Percentiles rank a stretch among this genome's conserved stretches.
Conservation (phyloP, 495 filamentous ascomycete species). For the Arthonia radiata region DNA sequence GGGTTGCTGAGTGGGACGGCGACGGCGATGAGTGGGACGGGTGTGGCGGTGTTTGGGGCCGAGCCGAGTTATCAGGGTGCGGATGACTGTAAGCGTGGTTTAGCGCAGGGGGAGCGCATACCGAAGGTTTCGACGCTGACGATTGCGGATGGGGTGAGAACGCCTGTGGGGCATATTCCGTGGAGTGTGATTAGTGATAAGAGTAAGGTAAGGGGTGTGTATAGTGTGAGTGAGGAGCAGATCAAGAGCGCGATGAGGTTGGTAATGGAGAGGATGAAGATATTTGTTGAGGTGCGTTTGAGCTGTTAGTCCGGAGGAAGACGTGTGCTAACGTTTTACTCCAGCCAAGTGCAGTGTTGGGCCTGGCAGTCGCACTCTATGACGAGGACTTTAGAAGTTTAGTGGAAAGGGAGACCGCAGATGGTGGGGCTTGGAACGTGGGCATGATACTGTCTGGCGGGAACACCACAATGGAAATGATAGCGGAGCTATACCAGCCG, state of each 20-base stretch:
- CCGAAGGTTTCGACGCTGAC: conserved; percentile 46
- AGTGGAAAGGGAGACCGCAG: conserved; percentile 45
- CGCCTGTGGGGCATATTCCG: conserved; percentile 51
- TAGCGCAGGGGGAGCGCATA: conserved; percentile 35
- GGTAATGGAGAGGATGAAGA: conserved; percentile 74
- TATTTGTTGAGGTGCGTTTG: conserved; percentile 83
- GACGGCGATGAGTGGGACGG: conserved; percentile 41
- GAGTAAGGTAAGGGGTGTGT: conserved; percentile 47
- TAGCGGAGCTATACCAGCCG: conserved; percentile 36
- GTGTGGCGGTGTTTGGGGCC: conserved; percentile 66
- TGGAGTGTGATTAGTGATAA: conserved; percentile 61
- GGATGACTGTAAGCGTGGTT: conserved; percentile 52
- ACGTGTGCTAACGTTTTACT: too few species aligned
- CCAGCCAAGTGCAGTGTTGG: conserved; percentile 70
- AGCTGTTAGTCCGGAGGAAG: too few species aligned
- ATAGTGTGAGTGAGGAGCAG: conserved; percentile 55
- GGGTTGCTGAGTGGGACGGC: conserved; percentile 71
- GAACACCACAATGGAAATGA: conserved; percentile 63
- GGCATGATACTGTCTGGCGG: conserved; percentile 74
- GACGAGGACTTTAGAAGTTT: conserved; percentile 56
- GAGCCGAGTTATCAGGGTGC: conserved; percentile 69
- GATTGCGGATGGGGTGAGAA: conserved; percentile 75
- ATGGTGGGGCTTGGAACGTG: conserved; percentile 64
- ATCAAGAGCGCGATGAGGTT: conserved; percentile 55
- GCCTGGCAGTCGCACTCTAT: conserved; percentile 57